Conservation (phyloP, 2,329 filamentous ascomycete species). For the Fusarium nygamai region DNA sequence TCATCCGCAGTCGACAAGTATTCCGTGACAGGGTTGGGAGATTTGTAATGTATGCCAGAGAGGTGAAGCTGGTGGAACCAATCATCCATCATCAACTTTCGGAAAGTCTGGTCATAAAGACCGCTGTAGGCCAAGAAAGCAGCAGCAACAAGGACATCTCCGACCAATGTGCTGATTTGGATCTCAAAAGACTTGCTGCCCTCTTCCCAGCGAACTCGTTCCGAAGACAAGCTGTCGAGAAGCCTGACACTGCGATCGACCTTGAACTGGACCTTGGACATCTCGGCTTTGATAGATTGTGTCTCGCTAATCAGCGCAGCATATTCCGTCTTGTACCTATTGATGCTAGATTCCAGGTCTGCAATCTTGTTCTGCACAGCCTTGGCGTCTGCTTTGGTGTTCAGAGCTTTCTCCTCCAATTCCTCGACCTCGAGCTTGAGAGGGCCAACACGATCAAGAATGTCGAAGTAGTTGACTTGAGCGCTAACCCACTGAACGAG, state of each 20-base stretch:
- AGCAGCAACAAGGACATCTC: conserved; percentile 94
- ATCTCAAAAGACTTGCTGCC: conserved; percentile 98
- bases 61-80: conserved; percentile 93
- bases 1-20: conserved; percentile 97
- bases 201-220: conserved; percentile 93
- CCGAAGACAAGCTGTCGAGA: conserved; percentile 93
- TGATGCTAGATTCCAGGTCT: conserved; percentile 88
- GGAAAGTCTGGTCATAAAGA: conserved; percentile 97
- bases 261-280: conserved; percentile 97
- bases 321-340: conserved; percentile 95
- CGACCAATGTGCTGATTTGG: conserved; percentile 95
- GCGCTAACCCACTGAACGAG: conserved; percentile 97
- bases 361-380: conserved; percentile 89
- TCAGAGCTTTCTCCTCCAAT: conserved; percentile 86
- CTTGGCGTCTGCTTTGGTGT: conserved; percentile 93
- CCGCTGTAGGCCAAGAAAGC: conserved; percentile 97
- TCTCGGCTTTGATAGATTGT: conserved; percentile 95
- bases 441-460: conserved; percentile 91
- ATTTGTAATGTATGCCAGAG: conserved; percentile 94
- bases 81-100: conserved; percentile 97
- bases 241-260: conserved; percentile 95
- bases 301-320: conserved; percentile 96
- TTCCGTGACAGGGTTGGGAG: conserved; percentile 92
- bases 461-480: conserved; percentile 98
- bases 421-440: conserved; percentile 88